These are phyloP conservation scores for Macrolepiota albuminosa DNA, from an alignment of 768 basidiomycete species.

Conservation along the genomic window DNA sequence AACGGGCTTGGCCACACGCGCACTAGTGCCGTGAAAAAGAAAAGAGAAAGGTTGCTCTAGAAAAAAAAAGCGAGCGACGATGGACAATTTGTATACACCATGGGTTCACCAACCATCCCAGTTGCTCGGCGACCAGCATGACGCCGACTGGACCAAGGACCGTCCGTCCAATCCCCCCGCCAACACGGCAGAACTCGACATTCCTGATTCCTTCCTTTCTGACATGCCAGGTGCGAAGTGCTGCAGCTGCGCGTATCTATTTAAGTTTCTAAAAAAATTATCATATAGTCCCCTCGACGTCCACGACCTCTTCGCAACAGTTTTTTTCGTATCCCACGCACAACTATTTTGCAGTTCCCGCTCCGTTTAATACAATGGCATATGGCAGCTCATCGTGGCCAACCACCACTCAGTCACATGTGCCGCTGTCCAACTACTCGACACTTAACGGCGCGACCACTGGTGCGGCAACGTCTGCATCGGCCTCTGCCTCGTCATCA, in stretches of 20 bases:
- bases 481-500: slow-evolving; percentile 13
- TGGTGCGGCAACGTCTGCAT: slow-evolving; percentile 23
- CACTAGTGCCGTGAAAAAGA: slow-evolving; percentile 24
- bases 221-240: slow-evolving; percentile 36
- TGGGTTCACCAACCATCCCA: slow-evolving; percentile 36
- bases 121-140: slow-evolving; percentile 30
- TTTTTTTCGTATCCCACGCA: slow-evolving; percentile 35
- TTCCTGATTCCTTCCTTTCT: slow-evolving; percentile 38
- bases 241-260: neutral
- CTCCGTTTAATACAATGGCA: slow-evolving; percentile 48
- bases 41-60: slow-evolving; percentile 27
- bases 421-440: slow-evolving; percentile 75
- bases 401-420: slow-evolving; percentile 23
- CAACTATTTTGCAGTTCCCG: slow-evolving; percentile 36
- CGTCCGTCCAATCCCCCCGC: slow-evolving; percentile 20
- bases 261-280: neutral
- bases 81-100: slow-evolving; percentile 38
- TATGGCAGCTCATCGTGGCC: slow-evolving; percentile 55
- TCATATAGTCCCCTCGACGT: slow-evolving; percentile 18
- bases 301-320: slow-evolving; percentile 35
- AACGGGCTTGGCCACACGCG: slow-evolving; percentile 7
- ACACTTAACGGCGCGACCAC: slow-evolving; percentile 72
- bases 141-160: slow-evolving; percentile 43
- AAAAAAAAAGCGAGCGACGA: slow-evolving; percentile 31
- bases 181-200: slow-evolving; percentile 24